Conservation (phyloP, 805 yeast species). For the Monosporozyma yasuniensis region DNA sequence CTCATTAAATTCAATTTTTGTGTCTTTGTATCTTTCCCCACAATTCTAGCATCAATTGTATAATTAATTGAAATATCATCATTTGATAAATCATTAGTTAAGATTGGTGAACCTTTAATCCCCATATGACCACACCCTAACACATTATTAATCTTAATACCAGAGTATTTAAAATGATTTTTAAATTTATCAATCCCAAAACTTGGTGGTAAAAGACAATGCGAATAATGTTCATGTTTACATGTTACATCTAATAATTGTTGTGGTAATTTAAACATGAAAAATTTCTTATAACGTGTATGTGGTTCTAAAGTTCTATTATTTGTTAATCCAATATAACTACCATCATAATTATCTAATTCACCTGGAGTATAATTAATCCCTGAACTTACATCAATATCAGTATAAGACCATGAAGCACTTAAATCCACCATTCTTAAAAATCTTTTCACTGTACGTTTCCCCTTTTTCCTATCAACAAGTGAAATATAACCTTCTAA, state of each 20-base stretch:
- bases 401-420: conserved; percentile 46
- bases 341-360: conserved; percentile 38
- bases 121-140: conserved; percentile 45
- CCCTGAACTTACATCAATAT: conserved; percentile 45
- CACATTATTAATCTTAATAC: conserved; percentile 26
- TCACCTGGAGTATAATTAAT: conserved; percentile 39
- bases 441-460: conserved; percentile 38
- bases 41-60: conserved; percentile 47
- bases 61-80: conserved; percentile 42
- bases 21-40: conserved; percentile 35
- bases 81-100: conserved; percentile 42
- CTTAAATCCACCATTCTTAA: conserved; percentile 52
- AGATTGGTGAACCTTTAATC: conserved; percentile 44
- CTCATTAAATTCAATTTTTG: conserved; percentile 27
- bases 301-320: conserved; percentile 42
- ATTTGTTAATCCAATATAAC: conserved; percentile 41
- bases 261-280: conserved; percentile 50
- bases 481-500: conserved; percentile 36
- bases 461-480: conserved; percentile 27
- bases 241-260: conserved; percentile 46
- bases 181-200: conserved; percentile 31
- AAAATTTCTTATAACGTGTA: conserved; percentile 46
- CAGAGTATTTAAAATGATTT: conserved; percentile 25
- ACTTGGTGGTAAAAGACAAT: conserved; percentile 35
- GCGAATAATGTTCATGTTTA: conserved; percentile 35